Percentiles rank a stretch among this genome's conserved stretches.
Conservation (phyloP, 1,284 basidiomycete genomes). For the Cutaneotrichosporon sp. region DNA sequence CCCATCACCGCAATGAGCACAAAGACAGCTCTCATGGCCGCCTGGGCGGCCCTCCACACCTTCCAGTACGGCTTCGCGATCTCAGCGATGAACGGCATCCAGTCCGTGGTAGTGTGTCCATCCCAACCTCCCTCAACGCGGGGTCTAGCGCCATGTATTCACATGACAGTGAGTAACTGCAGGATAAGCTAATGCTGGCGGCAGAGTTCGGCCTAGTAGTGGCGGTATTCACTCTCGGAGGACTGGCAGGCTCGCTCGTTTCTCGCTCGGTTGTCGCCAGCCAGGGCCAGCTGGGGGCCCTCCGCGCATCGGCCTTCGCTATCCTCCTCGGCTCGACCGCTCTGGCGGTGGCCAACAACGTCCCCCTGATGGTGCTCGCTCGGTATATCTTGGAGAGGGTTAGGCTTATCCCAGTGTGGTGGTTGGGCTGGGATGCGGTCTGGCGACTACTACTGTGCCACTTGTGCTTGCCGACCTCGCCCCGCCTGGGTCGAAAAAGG, state of each 20-base stretch:
- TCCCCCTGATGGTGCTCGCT: conserved; percentile 32
- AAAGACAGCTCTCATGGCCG: conserved; percentile 26
- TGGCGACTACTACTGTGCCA: conserved; percentile 54
- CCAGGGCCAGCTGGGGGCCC: conserved; percentile 31
- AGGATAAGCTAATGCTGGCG: conserved; percentile 22
- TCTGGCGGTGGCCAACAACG: conserved; percentile 29
- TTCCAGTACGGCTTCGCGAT: conserved; percentile 47
- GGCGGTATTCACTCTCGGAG: conserved; percentile 55
- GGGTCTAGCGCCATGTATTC: conserved; percentile 30
- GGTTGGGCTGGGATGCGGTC: conserved; percentile 54
- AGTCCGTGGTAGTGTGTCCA: conserved; percentile 37
- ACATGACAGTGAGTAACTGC: conserved; percentile 31
- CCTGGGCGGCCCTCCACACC: conserved; percentile 44
- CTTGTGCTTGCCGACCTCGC: conserved; percentile 54
- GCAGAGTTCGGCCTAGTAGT: conserved; percentile 51
- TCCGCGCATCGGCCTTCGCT: conserved; percentile 29
- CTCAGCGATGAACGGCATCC: conserved; percentile 45
- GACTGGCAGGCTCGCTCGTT: conserved; percentile 47
- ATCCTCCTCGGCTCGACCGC: conserved; percentile 33
- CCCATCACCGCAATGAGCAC: neutral
- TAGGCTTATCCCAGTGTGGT: conserved; percentile 35
- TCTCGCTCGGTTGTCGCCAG: conserved; percentile 27
- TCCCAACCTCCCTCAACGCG: neutral
- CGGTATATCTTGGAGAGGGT: conserved; percentile 26
- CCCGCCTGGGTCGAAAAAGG: conserved; percentile 47